Evolutionary conservation across 73 alveolate species (phyloP), one percentile per base, ranked within the genome.

Genomic region (Breviolum minutum): DNA sequence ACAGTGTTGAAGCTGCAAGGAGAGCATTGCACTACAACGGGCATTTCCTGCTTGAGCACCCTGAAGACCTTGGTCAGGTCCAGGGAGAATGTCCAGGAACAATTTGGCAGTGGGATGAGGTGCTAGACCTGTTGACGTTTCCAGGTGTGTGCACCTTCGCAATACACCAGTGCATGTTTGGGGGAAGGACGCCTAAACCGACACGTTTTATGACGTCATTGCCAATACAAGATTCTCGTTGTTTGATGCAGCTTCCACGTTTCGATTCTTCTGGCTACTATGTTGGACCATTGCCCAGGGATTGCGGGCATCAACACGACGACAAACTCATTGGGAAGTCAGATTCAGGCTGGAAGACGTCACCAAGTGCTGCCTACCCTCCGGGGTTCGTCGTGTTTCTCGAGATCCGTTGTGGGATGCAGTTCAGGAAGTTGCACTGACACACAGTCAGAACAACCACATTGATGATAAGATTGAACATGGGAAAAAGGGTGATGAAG

Each of bases 331-430:
- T 32, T 48, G 71, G 90, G 6, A 48, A 48, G 40, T 30, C 87
- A 1, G 90, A 13, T 32, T 0, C 9, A 0, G 54, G 90, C 8
- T 81, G 90, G 90, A 81, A 32, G 8, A 81, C 90, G 7, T 9
- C 71, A 20, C 90, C 90, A 1, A 81, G 90, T 12, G 90, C 90
- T 4, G 90, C 90, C 0, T 81, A 81, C 16, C 90, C 90, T 2
- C 70, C 90, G 8, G 14, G 5, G 40, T 14, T 81, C 32, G 40
- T 68, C 62, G 20, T 19, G 17, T 81, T 81, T 16, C 1, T 81
- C n/a, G n/a, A n/a, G n/a, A n/a, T n/a, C n/a, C n/a, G n/a, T n/a
- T n/a, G n/a, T n/a, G n/a, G n/a, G n/a, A n/a, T n/a, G n/a, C n/a
- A n/a, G n/a, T n/a, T n/a, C n/a, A n/a, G n/a, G n/a, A n/a, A n/a